These are phyloP conservation scores for Chlamydomonas sphaeroides DNA, from an alignment of 139 green algal species.

Conservation along the genomic window DNA sequence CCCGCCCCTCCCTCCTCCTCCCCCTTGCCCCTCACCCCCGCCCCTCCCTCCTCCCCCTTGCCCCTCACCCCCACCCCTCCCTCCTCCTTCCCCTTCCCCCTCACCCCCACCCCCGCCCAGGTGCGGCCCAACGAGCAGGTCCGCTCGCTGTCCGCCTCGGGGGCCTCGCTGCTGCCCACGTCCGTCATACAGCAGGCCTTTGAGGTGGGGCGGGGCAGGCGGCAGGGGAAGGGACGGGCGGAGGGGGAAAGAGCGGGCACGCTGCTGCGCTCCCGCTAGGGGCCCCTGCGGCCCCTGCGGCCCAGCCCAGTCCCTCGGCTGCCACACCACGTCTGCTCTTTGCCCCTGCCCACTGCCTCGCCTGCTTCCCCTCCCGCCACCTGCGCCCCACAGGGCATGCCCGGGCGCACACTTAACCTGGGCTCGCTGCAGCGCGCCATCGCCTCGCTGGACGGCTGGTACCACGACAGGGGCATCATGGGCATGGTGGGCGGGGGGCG, in stretches of 20 bases:
- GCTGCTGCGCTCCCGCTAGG: too few relatives aligned
- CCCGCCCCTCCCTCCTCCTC: too few relatives aligned
- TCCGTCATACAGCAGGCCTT: conserved; percentile 87
- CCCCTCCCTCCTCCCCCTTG: background rate
- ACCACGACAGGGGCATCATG: conserved; percentile 85
- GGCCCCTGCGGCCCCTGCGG: background rate
- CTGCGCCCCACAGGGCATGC: conserved; percentile 52
- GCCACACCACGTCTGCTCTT: too few relatives aligned
- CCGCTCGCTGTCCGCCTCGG: conserved; percentile 73
- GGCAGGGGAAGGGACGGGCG: too few relatives aligned
- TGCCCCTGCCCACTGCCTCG: too few relatives aligned
- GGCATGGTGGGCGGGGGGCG: conserved; percentile 75
- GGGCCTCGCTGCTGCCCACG: conserved; percentile 84
- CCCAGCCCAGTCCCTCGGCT: background rate
- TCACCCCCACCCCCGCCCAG: conserved; percentile 22
- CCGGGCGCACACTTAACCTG: conserved; percentile 71
- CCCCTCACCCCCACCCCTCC: background rate
- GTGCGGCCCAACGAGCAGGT: conserved; percentile 84
- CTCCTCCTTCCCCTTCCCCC: too few relatives aligned
- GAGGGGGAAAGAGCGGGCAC: too few relatives aligned
- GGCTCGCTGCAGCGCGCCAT: conserved; percentile 78
- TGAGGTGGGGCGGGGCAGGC: conserved; percentile 17
- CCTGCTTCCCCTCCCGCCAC: background rate
- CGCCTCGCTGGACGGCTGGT: conserved; percentile 86
- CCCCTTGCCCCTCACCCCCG: too few relatives aligned